These are phyloP conservation scores for Carallia pectinifolia DNA, from an alignment of 345 rosid species.

Conservation along the genomic window DNA sequence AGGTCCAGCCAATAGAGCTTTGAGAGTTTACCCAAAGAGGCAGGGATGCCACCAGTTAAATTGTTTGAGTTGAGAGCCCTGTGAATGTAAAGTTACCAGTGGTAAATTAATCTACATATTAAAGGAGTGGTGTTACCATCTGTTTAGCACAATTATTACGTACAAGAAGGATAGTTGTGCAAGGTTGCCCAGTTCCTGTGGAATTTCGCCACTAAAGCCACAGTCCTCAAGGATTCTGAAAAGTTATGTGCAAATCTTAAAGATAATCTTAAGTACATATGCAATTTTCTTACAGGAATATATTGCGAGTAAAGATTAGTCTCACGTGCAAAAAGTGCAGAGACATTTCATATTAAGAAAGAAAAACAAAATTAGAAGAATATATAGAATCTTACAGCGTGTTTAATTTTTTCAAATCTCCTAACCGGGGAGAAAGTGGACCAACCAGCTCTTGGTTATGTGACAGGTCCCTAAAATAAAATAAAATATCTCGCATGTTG, in stretches of 20 bases:
- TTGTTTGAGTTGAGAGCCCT: slow-evolving; percentile 98
- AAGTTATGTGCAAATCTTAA: background rate
- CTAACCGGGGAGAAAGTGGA: slow-evolving; percentile 63
- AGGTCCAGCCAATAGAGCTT: slow-evolving; percentile 83
- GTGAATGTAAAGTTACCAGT: background rate
- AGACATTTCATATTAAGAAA: background rate
- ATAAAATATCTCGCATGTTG: slow-evolving; percentile 10
- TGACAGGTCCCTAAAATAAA: slow-evolving; percentile 78
- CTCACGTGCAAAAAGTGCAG: no score
- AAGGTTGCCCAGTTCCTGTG: slow-evolving; percentile 79
- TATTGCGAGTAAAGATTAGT: no score
- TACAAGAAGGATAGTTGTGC: slow-evolving; percentile 80
- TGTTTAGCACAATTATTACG: slow-evolving; percentile 23
- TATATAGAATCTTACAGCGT: slow-evolving; percentile 53
- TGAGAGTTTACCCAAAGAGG: slow-evolving; percentile 76
- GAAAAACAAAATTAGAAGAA: background rate
- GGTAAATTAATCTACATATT: background rate
- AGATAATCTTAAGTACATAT: background rate
- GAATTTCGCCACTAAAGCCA: slow-evolving; percentile 80
- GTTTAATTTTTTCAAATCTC: slow-evolving; percentile 73
- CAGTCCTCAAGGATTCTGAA: slow-evolving; percentile 87
- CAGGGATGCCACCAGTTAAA: slow-evolving; percentile 72
- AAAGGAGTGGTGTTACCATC: background rate
- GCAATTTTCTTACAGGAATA: no score
- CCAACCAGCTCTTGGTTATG: slow-evolving; percentile 73